Evolutionary conservation across 139 green algal genomes (phyloP).

Genomic region (Edaphochlamys debaryana): DNA sequence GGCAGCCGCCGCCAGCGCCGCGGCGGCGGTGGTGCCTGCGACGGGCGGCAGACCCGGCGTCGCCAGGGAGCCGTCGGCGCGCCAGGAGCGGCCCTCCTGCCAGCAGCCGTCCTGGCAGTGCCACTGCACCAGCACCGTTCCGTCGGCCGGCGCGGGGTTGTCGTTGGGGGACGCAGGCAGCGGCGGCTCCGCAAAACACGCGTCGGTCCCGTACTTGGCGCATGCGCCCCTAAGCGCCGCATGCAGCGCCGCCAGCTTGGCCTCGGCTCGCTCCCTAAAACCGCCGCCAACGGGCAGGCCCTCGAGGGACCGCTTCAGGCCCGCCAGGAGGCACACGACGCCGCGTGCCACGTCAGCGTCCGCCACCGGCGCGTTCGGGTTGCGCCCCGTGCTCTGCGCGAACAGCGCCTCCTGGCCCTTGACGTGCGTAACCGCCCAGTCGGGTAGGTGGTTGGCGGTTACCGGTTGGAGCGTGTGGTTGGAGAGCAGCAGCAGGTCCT

Average conservation of each 20-base stretch:
- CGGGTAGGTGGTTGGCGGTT: conserved; percentile 36
- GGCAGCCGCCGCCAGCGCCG: background rate
- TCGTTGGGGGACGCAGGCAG: conserved; percentile 22
- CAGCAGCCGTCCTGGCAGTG: conserved; percentile 52
- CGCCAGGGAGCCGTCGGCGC: background rate
- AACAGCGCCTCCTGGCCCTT: conserved; percentile 52
- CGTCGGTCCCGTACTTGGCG: conserved; percentile 52
- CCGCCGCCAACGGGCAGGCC: conserved; percentile 1
- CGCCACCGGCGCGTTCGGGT: background rate
- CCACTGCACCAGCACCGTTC: conserved; percentile 52
- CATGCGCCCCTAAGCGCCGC: conserved; percentile 33
- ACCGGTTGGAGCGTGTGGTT: conserved; percentile 53
- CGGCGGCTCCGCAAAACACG: conserved; percentile 47
- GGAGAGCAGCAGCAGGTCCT: conserved; percentile 40
- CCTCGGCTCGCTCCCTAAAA: conserved; percentile 23
- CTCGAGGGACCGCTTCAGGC: background rate
- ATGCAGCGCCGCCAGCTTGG: conserved; percentile 37
- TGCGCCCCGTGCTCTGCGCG: background rate
- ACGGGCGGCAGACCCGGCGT: background rate
- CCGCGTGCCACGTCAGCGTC: conserved; percentile 45
- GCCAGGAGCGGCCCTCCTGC: conserved; percentile 48
- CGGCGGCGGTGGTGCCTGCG: background rate
- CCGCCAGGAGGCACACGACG: conserved; percentile 46
- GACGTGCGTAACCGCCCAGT: conserved; percentile 50
- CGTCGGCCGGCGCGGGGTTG: background rate